Base-by-base conservation (phyloP, 2,329 filamentous ascomycete species). In the Ophiostoma perfectum region DNA sequence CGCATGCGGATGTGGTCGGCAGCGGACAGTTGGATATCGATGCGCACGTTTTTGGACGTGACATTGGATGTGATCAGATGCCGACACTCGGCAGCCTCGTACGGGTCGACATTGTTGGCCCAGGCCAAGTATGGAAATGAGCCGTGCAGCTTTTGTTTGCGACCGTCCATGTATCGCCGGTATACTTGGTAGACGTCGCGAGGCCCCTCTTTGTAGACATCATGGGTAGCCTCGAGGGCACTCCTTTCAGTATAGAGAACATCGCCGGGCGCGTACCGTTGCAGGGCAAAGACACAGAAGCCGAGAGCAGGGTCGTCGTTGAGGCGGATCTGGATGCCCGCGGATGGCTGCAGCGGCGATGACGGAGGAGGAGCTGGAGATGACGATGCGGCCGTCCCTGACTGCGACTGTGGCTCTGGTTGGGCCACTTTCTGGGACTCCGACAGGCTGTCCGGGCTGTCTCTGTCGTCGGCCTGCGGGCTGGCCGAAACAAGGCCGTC, bases 241-340 rank as follows among this genome's bases (percentile, higher is more conserved):
- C 73, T 65, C 64, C 70, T 64, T 62, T 77, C 76, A 64, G 72
- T 67, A 66, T 74, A 75, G 65, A 77, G 70, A 62, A 71, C 70
- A 41, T 76, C 74, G 36, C 72, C 72, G 12, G 69, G 64, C 3
- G 41, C 41, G 42, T 75, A 72, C 67, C 72, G 64, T 18, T 72
- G 72, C n/a, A 72, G 69, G 6, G 76, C 75, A 65, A 74, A 76
- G 65, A 77, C 72, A 64, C 75, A 74, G 64, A 75, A 75, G 64
- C 76, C 76, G 5, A 77, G 66, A 16, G 65, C 45, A 0, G 71
- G 66, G 70, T 72, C 63, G 45, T 64, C 39, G 67, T 70, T 69
- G 64, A 70, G 68, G 18, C 72, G 68, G 36, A 72, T 70, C 64
- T 69, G 52, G 4, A 72, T 64, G 47, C 65, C 68, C 62, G 41